Conservation (phyloP, 1,284 basidiomycete species). For the Trichosporon sp. region DNA sequence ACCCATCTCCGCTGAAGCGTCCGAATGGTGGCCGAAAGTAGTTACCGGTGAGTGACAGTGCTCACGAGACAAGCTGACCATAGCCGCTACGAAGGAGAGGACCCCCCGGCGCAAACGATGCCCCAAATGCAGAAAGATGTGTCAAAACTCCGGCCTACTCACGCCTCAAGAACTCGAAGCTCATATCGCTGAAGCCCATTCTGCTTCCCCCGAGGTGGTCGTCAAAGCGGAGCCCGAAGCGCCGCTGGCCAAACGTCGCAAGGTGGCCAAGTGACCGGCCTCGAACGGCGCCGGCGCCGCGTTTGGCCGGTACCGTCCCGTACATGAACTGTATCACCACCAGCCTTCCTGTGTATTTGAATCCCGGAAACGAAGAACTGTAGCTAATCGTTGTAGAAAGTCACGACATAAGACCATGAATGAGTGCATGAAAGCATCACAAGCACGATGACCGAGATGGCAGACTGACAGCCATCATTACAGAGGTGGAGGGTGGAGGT, state of each 20-base stretch:
- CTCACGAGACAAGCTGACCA: not conserved
- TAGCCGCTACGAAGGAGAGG: not conserved
- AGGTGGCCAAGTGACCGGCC: not conserved
- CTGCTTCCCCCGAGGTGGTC: not conserved
- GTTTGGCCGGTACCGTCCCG: not conserved
- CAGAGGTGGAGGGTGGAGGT: not conserved
- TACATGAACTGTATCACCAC: not conserved
- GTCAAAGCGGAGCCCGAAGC: not conserved
- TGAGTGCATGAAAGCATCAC: not conserved
- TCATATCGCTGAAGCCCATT: not conserved
- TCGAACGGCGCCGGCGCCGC: too few relatives aligned
- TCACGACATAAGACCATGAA: slow-evolving; percentile 6
- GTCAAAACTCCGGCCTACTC: not conserved
- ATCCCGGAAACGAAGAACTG: not conserved
- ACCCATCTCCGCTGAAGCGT: not conserved
- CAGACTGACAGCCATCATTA: slow-evolving; percentile 12
- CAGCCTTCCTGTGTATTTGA: not conserved
- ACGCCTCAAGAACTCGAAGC: not conserved
- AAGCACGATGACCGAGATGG: not conserved
- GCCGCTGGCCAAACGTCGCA: not conserved
- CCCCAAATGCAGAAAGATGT: not conserved
- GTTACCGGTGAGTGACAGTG: not conserved
- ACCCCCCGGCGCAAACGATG: not conserved
- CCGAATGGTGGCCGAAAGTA: not conserved
- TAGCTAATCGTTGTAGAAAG: not conserved